These are phyloP conservation scores for Trichopus zeylanicus DNA, from an alignment of 116 monocot genomes.

Conservation along the genomic window DNA sequence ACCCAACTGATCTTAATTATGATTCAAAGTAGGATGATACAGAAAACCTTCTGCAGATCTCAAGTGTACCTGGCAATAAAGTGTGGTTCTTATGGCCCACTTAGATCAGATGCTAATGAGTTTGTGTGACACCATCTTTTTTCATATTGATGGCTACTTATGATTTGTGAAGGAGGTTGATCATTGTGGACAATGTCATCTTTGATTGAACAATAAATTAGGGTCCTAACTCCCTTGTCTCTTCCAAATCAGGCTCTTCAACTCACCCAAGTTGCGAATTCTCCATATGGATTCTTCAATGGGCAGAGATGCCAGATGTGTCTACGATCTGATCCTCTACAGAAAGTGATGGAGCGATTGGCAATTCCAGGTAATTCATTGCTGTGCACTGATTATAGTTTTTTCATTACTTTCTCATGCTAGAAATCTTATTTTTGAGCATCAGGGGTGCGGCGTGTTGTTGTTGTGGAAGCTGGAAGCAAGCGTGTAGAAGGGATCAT, in stretches of 20 bases:
- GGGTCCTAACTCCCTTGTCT: background rate
- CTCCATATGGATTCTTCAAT: slow-evolving; percentile 36
- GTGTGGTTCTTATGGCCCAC: too few species aligned
- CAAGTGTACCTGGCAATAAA: too few species aligned
- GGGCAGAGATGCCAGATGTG: slow-evolving; percentile 78
- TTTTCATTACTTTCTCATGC: background rate
- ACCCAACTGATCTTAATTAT: too few species aligned
- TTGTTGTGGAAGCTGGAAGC: slow-evolving; percentile 72
- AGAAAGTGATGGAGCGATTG: slow-evolving; percentile 66
- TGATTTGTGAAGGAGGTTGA: too few species aligned
- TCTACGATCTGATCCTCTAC: slow-evolving; percentile 50
- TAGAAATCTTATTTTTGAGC: background rate
- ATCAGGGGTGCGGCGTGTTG: slow-evolving; percentile 54
- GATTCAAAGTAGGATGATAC: too few species aligned
- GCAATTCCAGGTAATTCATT: slow-evolving; percentile 46
- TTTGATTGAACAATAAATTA: background rate
- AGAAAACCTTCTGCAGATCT: too few species aligned
- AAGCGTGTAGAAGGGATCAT: slow-evolving; percentile 73
- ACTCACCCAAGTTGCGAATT: slow-evolving; percentile 50
- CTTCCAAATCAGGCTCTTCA: slow-evolving; percentile 50
- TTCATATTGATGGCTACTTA: too few species aligned
- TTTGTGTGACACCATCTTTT: too few species aligned
- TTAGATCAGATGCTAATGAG: too few species aligned
- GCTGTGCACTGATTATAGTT: background rate
- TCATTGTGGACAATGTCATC: too few species aligned